Conservation (phyloP, 331 rosid species). For the Pyrus hybrid region DNA sequence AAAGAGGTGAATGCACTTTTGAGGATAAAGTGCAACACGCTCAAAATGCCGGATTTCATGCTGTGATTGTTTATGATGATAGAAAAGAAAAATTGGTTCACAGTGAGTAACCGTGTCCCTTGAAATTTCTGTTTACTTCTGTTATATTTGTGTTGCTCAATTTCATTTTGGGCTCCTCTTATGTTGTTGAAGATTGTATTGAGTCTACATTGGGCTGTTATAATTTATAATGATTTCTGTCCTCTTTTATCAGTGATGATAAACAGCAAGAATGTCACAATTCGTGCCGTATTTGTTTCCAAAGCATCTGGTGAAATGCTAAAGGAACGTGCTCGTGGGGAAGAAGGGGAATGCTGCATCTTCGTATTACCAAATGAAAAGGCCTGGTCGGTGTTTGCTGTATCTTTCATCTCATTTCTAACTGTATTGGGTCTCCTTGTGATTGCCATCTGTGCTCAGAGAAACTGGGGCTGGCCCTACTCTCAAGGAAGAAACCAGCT, state of each 20-base stretch:
- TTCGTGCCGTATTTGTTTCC: slow-evolving; percentile 24
- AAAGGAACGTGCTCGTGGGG: slow-evolving; percentile 10
- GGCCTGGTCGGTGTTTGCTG: slow-evolving; percentile 29
- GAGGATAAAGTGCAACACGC: slow-evolving; percentile 21
- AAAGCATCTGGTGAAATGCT: slow-evolving; percentile 22
- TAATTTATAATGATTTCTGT: not conserved
- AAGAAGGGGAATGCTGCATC: slow-evolving; percentile 26
- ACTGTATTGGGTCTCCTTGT: slow-evolving; percentile 21
- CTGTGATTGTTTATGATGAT: slow-evolving; percentile 24
- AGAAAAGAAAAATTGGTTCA: slow-evolving; percentile 13
- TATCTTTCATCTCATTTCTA: slow-evolving; percentile 25
- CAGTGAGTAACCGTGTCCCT: slow-evolving; percentile 18
- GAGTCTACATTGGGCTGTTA: not conserved
- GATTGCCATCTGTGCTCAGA: slow-evolving; percentile 16
- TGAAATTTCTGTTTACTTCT: not conserved
- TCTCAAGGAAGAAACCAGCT: slow-evolving; percentile 12
- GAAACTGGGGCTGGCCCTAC: slow-evolving; percentile 12
- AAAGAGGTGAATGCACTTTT: slow-evolving; percentile 29
- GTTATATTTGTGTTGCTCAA: not conserved
- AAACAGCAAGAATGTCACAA: slow-evolving; percentile 7
- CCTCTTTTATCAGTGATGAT: slow-evolving; percentile 25
- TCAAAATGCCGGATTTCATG: slow-evolving; percentile 22
- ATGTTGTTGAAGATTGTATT: not conserved
- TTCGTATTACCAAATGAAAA: slow-evolving; percentile 15
- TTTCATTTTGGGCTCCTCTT: not conserved